These are phyloP conservation scores for Barnettozyma populi DNA, from an alignment of 805 yeast genomes.

Conservation along the genomic window DNA sequence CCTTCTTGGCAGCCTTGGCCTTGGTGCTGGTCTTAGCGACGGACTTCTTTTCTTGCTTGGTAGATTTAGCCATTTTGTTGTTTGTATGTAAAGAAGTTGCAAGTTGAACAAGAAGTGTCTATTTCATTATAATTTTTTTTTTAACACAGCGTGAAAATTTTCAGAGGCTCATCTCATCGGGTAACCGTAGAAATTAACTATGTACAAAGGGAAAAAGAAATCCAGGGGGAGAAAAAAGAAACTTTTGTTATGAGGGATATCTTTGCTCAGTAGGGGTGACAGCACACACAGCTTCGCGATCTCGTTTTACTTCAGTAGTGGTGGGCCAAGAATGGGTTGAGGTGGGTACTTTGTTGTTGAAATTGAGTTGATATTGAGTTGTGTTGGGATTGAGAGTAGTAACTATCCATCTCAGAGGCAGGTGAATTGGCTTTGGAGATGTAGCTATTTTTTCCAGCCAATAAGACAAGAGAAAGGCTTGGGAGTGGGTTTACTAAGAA, in stretches of 20 bases:
- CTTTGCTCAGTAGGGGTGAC: neutral
- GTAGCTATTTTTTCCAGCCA: too few relatives aligned
- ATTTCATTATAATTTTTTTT: neutral
- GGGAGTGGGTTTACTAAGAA: too few relatives aligned
- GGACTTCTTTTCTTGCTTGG: slow-evolving; percentile 18
- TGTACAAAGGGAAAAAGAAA: too few relatives aligned
- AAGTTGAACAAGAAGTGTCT: neutral
- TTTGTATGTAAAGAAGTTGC: neutral
- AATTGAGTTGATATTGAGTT: too few relatives aligned
- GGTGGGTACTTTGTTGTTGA: too few relatives aligned
- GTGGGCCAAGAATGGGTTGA: too few relatives aligned
- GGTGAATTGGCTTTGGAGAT: too few relatives aligned
- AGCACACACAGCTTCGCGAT: neutral
- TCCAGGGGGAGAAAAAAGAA: neutral
- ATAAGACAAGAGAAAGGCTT: too few relatives aligned
- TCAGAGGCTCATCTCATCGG: slow-evolving; percentile 3
- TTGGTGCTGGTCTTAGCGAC: slow-evolving; percentile 12
- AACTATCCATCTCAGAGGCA: too few relatives aligned
- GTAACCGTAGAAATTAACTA: neutral
- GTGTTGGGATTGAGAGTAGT: too few relatives aligned
- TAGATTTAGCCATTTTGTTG: slow-evolving; percentile 20
- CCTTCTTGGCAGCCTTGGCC: slow-evolving; percentile 21
- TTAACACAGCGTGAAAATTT: slow-evolving; percentile 1
- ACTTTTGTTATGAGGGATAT: neutral
- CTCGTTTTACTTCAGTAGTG: too few relatives aligned